Conservation (phyloP, 2,329 filamentous ascomycete genomes). For the Xylaria sp. region DNA sequence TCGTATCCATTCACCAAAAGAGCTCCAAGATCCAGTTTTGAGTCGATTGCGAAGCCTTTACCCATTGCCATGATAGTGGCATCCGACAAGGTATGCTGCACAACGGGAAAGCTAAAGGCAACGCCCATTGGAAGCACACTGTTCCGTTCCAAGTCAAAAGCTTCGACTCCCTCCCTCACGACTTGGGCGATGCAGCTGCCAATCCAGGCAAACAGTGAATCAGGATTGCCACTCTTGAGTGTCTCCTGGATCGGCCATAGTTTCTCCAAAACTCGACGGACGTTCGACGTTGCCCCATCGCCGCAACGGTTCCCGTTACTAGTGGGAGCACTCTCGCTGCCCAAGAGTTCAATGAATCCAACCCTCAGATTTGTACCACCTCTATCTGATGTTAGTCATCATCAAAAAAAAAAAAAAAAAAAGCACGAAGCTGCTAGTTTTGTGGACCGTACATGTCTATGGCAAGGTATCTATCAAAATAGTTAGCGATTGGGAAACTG, state of each 20-base stretch:
- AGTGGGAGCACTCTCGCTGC: conserved; percentile 45
- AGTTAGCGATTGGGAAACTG: conserved; percentile 33
- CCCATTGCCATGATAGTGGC: conserved; percentile 75
- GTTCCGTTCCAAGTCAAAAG: conserved; percentile 54
- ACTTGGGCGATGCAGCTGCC: conserved; percentile 80
- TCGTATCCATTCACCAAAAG: conserved; percentile 69
- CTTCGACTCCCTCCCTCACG: conserved; percentile 65
- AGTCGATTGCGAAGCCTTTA: conserved; percentile 71
- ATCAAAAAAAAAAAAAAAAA: no score
- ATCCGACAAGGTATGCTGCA: conserved; percentile 69
- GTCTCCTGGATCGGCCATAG: conserved; percentile 79
- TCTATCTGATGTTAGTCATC: conserved; percentile 51
- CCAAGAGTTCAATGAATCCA: conserved; percentile 71
- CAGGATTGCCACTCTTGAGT: conserved; percentile 77
- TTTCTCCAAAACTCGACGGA: conserved; percentile 71
- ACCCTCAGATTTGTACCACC: conserved; percentile 76
- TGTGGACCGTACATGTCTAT: conserved; percentile 69
- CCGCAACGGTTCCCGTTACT: conserved; percentile 24
- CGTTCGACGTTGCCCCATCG: conserved; percentile 48
- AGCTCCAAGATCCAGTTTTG: conserved; percentile 68
- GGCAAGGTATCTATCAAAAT: conserved; percentile 61
- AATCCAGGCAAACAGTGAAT: conserved; percentile 84
- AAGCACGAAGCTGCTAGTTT: neutral
- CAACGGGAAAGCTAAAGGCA: conserved; percentile 77
- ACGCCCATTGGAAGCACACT: conserved; percentile 70